Percentiles rank a stretch among this genome's conserved stretches.
phyloP scores from a whole-genome alignment of 148 eudicot genomes.

The Arbutus unedo region DNA sequence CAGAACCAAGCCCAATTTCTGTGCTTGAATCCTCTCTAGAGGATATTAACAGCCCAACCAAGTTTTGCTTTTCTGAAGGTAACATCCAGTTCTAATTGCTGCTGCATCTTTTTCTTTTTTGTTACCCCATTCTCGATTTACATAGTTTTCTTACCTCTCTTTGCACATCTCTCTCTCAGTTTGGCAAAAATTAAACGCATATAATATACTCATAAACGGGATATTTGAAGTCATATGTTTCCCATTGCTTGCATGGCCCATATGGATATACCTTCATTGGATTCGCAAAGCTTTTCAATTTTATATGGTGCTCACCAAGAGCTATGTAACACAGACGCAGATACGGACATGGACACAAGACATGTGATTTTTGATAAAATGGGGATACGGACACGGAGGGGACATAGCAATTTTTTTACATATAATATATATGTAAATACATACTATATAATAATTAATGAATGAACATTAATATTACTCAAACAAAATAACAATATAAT shows the following conservation, averaged over 20 bases:
- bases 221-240: neutral
- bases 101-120: neutral
- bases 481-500: too few relatives aligned
- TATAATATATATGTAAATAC: too few relatives aligned
- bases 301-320: too few relatives aligned
- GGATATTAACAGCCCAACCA: constrained; percentile 11
- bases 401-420: too few relatives aligned
- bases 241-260: neutral
- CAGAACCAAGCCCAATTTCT: constrained; percentile 3
- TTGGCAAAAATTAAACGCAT: neutral
- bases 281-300: neutral
- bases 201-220: neutral
- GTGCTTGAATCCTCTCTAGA: constrained; percentile 9
- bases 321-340: too few relatives aligned
- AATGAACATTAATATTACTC: too few relatives aligned
- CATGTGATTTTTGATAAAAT: too few relatives aligned
- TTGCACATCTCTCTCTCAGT: neutral
- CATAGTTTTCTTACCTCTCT: neutral
- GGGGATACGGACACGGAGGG: too few relatives aligned
- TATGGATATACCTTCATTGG: neutral
- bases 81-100: neutral
- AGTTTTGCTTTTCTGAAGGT: constrained; percentile 10
- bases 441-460: too few relatives aligned
- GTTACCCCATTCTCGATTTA: neutral
- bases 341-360: too few relatives aligned